Base-by-base conservation (phyloP, 352 stramenopile species). In the Pythium vanterpoolii region DNA sequence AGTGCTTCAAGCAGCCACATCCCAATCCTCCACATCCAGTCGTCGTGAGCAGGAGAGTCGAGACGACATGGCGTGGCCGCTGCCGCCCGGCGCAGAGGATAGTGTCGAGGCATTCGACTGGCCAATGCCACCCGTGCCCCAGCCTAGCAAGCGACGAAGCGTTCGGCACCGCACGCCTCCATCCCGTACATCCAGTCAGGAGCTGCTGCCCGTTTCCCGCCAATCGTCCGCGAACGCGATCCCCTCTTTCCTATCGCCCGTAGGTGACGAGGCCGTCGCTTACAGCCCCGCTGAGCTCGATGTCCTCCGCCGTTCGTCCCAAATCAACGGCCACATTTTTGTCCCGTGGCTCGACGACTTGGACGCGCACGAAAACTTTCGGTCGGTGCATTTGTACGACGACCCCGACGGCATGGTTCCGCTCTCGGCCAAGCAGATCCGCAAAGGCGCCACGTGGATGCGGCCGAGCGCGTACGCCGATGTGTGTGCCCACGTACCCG, bases 321-420 rank as follows among this genome's bases (percentile, higher is more conserved):
- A 73, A 51, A 94, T 96, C 60, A 95, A 96, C 57, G 83, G 69
- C 8, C 77, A 90, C 44, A 42, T 96, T 21, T 96, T 94, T 54
- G 71, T 92, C 11, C 86, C 86, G 26, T 96, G 84, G 84, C 55
- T 91, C 8, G 75, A 90, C 60, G 71, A 86, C 56, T 43, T 89
- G 13, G 80, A 92, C 50, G 48, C 69, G 0, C 61, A 83, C 5
- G 77, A 92, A 46, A 75, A 75, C 26, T 90, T 90, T 58, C 68
- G 62, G 40, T 65, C 75, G 18, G 52, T 71, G 0, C 62, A 74
- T 26, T 52, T 75, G 24, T 96, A 91, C 50, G 59, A 71, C 0
- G 87, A 96, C 55, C 81, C 80, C 0, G 84, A 94, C 31, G 86
- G 84, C 31, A 60, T 74, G 19, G 58, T 95, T 40, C 67, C 68